A percentile compares a stretch with the other conserved stretches of the same genome.
Conservation (phyloP, 148 eudicot species). For the Vaccinium vitisidaea region DNA sequence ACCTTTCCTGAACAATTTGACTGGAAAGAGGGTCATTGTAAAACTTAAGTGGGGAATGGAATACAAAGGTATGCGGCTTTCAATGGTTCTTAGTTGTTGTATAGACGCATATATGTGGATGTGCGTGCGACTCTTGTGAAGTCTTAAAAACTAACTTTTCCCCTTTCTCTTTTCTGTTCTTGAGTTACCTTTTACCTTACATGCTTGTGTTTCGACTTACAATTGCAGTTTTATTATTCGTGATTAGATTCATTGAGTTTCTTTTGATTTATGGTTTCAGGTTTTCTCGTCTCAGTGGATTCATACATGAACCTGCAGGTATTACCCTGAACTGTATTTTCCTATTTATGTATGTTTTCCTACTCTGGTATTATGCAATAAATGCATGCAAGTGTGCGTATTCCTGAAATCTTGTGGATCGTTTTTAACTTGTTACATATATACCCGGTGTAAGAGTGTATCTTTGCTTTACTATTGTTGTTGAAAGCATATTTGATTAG, state of each 20-base stretch:
- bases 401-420: not conserved
- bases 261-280: conserved; percentile 28
- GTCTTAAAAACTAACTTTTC: not conserved
- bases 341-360: not conserved
- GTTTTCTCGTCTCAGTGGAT: conserved; percentile 67
- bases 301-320: conserved; percentile 79
- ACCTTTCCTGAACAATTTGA: conserved; percentile 72
- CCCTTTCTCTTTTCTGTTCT: not conserved
- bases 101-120: not conserved
- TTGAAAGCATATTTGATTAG: conserved; percentile 4
- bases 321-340: not conserved
- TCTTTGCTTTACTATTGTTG: not conserved
- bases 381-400: not conserved
- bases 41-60: conserved; percentile 83
- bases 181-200: not conserved
- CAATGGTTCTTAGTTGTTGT: not conserved
- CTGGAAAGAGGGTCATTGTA: conserved; percentile 67
- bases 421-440: not conserved
- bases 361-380: not conserved
- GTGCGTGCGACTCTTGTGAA: not conserved
- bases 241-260: not conserved
- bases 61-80: conserved; percentile 50
- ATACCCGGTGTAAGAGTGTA: not conserved
- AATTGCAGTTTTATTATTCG: not conserved
- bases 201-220: not conserved